A percentile compares a stretch with the other conserved stretches of the same genome.
Conservation (phyloP, 192 early-diverging fungal genomes). For the Geranomyces michiganensis region DNA sequence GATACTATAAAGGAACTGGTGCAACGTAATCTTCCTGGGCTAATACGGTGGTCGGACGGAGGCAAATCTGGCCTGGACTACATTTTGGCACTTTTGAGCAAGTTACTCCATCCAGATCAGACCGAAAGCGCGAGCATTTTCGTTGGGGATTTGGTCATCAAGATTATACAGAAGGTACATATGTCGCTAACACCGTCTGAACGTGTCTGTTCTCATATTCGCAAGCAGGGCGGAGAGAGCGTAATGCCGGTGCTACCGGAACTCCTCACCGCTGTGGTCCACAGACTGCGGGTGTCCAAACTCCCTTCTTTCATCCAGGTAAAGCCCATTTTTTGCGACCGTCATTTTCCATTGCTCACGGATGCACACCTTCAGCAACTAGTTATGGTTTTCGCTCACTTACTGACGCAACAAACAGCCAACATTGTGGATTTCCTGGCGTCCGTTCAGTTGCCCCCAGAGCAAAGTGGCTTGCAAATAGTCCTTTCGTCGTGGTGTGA, state of each 20-base stretch:
- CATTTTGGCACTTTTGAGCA: constrained; percentile 79
- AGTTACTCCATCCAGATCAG: constrained; percentile 71
- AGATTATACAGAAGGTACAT: constrained; percentile 74
- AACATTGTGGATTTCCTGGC: constrained; percentile 70
- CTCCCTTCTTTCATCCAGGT: constrained; percentile 82
- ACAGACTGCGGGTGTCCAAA: constrained; percentile 71
- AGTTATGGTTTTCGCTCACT: constrained; percentile 84
- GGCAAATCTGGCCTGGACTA: constrained; percentile 72
- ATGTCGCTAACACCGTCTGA: neutral
- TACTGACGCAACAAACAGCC: constrained; percentile 66
- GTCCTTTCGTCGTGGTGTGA: constrained; percentile 81
- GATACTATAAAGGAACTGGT: constrained; percentile 81
- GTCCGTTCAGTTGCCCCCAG: constrained; percentile 60
- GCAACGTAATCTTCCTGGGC: constrained; percentile 71
- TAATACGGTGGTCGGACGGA: constrained; percentile 70
- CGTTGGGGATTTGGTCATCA: constrained; percentile 87
- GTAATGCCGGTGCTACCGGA: constrained; percentile 72
- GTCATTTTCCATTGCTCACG: neutral
- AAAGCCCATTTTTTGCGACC: neutral
- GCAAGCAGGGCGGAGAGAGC: constrained; percentile 54
- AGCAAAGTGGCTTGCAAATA: constrained; percentile 72
- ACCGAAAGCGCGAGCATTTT: constrained; percentile 83
- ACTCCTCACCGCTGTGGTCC: constrained; percentile 75
- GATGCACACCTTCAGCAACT: constrained; percentile 58
- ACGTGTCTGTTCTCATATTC: neutral